Conservation (phyloP, 169 alveolate species). For the Perkinsus olseni region DNA sequence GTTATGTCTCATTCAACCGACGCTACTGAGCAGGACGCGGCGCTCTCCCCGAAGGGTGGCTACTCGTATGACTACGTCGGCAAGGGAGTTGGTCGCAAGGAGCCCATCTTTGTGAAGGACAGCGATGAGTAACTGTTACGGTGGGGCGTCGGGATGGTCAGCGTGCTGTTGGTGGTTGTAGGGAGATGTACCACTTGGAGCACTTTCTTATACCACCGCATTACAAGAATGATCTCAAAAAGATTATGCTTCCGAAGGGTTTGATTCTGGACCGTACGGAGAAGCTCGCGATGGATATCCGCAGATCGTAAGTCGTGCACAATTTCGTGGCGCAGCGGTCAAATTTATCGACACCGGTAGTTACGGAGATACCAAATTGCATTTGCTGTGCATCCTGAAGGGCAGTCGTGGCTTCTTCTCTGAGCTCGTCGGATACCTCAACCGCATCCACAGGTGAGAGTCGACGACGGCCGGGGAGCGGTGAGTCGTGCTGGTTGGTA, state of each 20-base stretch:
- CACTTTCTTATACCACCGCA: no score
- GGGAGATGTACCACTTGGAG: no score
- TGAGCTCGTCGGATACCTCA: constrained; percentile 34
- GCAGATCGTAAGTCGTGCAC: neutral
- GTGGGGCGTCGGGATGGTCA: no score
- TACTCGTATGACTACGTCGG: no score
- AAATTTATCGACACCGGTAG: neutral
- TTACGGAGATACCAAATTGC: constrained; percentile 41
- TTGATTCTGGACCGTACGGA: constrained; percentile 36
- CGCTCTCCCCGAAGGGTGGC: no score
- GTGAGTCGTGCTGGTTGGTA: neutral
- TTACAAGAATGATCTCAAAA: constrained; percentile 20
- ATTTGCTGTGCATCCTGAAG: constrained; percentile 47
- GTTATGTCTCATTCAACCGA: no score
- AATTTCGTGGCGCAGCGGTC: neutral
- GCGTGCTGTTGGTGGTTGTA: no score
- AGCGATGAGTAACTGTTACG: no score
- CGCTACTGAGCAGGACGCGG: no score
- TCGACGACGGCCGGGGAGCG: neutral
- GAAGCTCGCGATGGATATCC: constrained; percentile 23
- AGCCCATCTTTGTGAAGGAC: no score
- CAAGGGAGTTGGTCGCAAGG: no score
- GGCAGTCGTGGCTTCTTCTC: constrained; percentile 55
- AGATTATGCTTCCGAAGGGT: constrained; percentile 33
- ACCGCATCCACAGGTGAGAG: constrained; percentile 35